phyloP scores from a whole-genome alignment of 192 early-diverging fungal genomes.

The Coemansia sp. region DNA sequence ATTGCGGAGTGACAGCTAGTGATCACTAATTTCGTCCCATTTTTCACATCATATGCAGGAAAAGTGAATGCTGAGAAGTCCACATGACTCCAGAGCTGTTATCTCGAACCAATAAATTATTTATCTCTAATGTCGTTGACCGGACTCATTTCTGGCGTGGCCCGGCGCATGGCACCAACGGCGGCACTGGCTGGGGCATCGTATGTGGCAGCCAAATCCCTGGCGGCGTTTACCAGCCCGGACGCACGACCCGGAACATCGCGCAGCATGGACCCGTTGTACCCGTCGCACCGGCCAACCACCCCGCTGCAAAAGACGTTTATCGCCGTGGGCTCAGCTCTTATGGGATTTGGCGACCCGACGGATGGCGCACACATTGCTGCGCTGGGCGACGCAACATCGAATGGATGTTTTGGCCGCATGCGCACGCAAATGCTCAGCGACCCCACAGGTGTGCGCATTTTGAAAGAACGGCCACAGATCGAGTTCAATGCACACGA shows the following conservation, averaged over 20 bases:
- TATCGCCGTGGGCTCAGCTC: slow-evolving; percentile 72
- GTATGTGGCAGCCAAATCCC: slow-evolving; percentile 24
- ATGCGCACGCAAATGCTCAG: slow-evolving; percentile 81
- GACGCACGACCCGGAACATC: slow-evolving; percentile 34
- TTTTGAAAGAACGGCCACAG: slow-evolving; percentile 77
- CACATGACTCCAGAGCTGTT: too few relatives aligned
- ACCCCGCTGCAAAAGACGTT: slow-evolving; percentile 62
- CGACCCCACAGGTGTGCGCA: slow-evolving; percentile 72
- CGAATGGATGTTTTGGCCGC: slow-evolving; percentile 61
- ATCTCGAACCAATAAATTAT: too few relatives aligned
- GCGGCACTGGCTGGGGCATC: slow-evolving; percentile 35
- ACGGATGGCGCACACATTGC: slow-evolving; percentile 56
- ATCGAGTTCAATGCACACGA: slow-evolving; percentile 72
- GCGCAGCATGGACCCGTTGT: slow-evolving; percentile 53
- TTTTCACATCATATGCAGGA: too few relatives aligned
- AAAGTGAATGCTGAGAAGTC: too few relatives aligned
- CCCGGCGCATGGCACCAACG: slow-evolving; percentile 23
- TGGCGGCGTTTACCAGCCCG: slow-evolving; percentile 50
- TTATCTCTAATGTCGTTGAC: slow-evolving; percentile 7
- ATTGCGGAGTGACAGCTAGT: too few relatives aligned
- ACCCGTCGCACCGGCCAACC: slow-evolving; percentile 65
- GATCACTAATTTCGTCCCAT: too few relatives aligned
- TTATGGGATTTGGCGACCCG: slow-evolving; percentile 76
- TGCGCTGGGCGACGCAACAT: slow-evolving; percentile 84
- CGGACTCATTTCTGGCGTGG: slow-evolving; percentile 21